Evolutionary conservation across 2,329 filamentous ascomycete species (phyloP).

Genomic region (Periconia digitata): DNA sequence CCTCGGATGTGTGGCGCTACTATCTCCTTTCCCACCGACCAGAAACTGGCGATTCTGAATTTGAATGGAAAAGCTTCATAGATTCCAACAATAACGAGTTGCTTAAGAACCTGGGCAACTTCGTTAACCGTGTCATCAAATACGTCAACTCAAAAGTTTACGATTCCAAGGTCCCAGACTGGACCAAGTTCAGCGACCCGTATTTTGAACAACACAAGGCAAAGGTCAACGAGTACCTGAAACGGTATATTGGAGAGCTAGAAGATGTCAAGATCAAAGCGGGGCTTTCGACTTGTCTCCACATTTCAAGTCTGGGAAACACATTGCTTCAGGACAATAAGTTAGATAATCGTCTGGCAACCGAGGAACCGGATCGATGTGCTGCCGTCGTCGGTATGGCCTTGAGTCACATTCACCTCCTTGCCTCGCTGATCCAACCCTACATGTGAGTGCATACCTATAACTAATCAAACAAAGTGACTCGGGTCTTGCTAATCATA

Average conservation of each 20-base stretch:
- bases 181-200: constrained; percentile 55
- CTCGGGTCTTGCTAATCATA: background rate
- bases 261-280: constrained; percentile 71
- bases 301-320: constrained; percentile 65
- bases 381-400: constrained; percentile 73
- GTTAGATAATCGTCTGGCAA: constrained; percentile 63
- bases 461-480: no score
- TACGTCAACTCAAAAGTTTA: constrained; percentile 72
- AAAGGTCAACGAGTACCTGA: constrained; percentile 67
- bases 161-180: constrained; percentile 68
- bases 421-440: constrained; percentile 76
- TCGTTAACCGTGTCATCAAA: constrained; percentile 62
- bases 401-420: constrained; percentile 79
- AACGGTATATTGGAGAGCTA: constrained; percentile 67
- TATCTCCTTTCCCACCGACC: constrained; percentile 85
- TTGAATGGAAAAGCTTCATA: constrained; percentile 85
- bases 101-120: constrained; percentile 69
- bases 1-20: constrained; percentile 89
- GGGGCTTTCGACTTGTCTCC: constrained; percentile 66
- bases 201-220: constrained; percentile 52
- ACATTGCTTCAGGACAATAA: constrained; percentile 59
- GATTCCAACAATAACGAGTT: constrained; percentile 86
- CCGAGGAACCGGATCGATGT: constrained; percentile 60
- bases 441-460: constrained; percentile 64
- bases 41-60: constrained; percentile 83